Evolutionary conservation across 257 asterid genomes (phyloP).

Genomic region (Lycium barbarum): DNA sequence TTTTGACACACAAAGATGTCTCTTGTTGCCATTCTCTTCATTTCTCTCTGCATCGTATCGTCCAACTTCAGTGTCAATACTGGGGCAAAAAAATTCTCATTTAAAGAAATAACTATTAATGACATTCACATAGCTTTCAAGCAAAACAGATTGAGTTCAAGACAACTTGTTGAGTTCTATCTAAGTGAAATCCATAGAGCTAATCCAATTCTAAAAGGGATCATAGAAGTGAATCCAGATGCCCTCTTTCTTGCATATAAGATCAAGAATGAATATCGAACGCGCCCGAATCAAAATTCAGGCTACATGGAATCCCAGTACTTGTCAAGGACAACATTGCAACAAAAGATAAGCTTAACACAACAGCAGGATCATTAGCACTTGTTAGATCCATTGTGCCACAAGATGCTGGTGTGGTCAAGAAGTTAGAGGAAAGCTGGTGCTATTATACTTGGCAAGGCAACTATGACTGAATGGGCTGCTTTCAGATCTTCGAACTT

Average conservation of each 20-base stretch:
- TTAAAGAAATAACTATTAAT: slow-evolving; percentile 63
- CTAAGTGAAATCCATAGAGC: slow-evolving; percentile 41
- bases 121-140: too few relatives aligned
- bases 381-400: slow-evolving; percentile 52
- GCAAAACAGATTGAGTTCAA: slow-evolving; percentile 42
- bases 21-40: background rate
- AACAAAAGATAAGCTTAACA: slow-evolving; percentile 58
- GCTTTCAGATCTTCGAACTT: too few relatives aligned
- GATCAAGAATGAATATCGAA: slow-evolving; percentile 38
- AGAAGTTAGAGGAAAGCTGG: slow-evolving; percentile 50
- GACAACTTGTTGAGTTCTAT: slow-evolving; percentile 54
- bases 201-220: slow-evolving; percentile 54
- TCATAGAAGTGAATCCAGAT: slow-evolving; percentile 62
- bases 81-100: slow-evolving; percentile 39
- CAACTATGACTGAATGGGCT: slow-evolving; percentile 63
- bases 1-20: background rate
- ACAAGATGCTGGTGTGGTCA: slow-evolving; percentile 53
- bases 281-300: slow-evolving; percentile 3
- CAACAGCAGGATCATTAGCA: slow-evolving; percentile 60
- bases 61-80: background rate
- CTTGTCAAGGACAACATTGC: slow-evolving; percentile 56
- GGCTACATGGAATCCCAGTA: slow-evolving; percentile 53
- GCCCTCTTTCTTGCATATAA: slow-evolving; percentile 50
- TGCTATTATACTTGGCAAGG: slow-evolving; percentile 59
- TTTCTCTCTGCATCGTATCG: background rate